Percentiles rank a stretch among this genome's conserved stretches.
phyloP scores from a whole-genome alignment of 805 yeast genomes.

The Ascoidea asiatica region DNA sequence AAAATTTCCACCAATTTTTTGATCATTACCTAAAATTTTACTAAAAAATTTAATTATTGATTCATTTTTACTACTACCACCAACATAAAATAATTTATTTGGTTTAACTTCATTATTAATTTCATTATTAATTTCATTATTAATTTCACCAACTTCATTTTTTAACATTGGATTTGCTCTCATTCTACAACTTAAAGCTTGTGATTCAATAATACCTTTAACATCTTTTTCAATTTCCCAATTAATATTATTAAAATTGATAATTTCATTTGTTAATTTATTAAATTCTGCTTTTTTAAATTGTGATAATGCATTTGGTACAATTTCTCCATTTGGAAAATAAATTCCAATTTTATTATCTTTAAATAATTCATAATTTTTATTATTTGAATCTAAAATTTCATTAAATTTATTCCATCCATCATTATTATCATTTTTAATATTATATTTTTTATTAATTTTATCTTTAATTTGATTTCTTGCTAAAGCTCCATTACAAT shows the following conservation, averaged over 20 bases:
- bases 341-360: slow-evolving; percentile 55
- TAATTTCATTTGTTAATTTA: slow-evolving; percentile 15
- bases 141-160: slow-evolving; percentile 9
- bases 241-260: slow-evolving; percentile 15
- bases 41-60: slow-evolving; percentile 61
- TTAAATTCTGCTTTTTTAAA: slow-evolving; percentile 36
- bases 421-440: slow-evolving; percentile 14
- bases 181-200: slow-evolving; percentile 71
- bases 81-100: slow-evolving; percentile 64
- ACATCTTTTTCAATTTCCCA: slow-evolving; percentile 56
- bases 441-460: slow-evolving; percentile 31
- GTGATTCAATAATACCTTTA: slow-evolving; percentile 69
- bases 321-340: slow-evolving; percentile 84
- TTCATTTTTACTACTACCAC: slow-evolving; percentile 69
- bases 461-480: slow-evolving; percentile 63
- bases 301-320: slow-evolving; percentile 66
- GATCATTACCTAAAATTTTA: slow-evolving; percentile 43
- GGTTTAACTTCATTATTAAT: slow-evolving; percentile 34
- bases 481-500: slow-evolving; percentile 83
- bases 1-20: slow-evolving; percentile 35
- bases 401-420: slow-evolving; percentile 54
- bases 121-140: slow-evolving; percentile 4
- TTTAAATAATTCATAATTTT: slow-evolving; percentile 12
- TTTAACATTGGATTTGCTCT: slow-evolving; percentile 70
- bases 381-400: slow-evolving; percentile 24